These are phyloP conservation scores for Westerdykella ornata DNA, from an alignment of 2,329 filamentous ascomycete species.

Conservation along the genomic window DNA sequence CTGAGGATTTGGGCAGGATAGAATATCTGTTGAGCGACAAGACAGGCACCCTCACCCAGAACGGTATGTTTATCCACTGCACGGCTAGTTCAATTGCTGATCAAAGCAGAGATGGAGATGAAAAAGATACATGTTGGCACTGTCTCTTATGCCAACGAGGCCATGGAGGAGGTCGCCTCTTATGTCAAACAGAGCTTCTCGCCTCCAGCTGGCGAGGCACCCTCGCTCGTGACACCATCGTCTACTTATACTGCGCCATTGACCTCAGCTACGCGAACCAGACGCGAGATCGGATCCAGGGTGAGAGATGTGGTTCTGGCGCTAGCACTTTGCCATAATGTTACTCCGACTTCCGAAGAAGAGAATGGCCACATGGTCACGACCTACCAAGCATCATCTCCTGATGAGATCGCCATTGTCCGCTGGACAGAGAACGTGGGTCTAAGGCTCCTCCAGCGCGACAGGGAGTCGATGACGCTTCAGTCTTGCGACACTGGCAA, in stretches of 20 bases:
- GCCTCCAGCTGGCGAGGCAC: constrained; percentile 25
- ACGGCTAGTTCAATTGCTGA: constrained; percentile 8
- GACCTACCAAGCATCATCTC: constrained; percentile 92
- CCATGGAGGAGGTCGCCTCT: constrained; percentile 90
- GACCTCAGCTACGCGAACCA: constrained; percentile 66
- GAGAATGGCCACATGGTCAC: constrained; percentile 69
- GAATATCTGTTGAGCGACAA: constrained; percentile 97
- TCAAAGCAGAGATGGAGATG: constrained; percentile 75
- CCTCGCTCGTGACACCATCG: constrained; percentile 64
- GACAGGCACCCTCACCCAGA: constrained; percentile 95
- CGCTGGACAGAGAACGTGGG: constrained; percentile 92
- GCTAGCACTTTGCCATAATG: constrained; percentile 90
- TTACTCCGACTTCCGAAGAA: constrained; percentile 84
- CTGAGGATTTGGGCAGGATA: constrained; percentile 89
- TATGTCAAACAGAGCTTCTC: constrained; percentile 83
- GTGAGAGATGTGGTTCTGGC: constrained; percentile 91
- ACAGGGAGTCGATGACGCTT: constrained; percentile 77
- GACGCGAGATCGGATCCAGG: constrained; percentile 86
- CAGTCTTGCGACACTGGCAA: constrained; percentile 68
- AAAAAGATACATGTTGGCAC: constrained; percentile 98
- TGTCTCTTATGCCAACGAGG: constrained; percentile 95
- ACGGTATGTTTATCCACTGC: constrained; percentile 46
- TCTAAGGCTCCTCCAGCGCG: constrained; percentile 73
- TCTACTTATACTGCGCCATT: constrained; percentile 58
- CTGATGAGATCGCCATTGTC: constrained; percentile 97